Base-by-base conservation (phyloP, 345 rosid genomes). In the Leavenworthia alabamica region DNA sequence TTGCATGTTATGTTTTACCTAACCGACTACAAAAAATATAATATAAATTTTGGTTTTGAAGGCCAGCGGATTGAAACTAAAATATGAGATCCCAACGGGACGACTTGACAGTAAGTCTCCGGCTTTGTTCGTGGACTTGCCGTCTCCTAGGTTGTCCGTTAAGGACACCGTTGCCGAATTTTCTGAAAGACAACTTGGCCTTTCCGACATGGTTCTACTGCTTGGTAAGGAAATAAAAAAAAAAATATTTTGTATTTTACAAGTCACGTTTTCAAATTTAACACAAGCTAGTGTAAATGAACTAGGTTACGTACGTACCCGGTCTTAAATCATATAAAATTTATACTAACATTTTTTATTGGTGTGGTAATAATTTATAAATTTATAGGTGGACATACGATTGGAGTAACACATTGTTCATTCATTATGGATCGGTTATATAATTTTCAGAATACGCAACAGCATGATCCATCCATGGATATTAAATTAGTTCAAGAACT, bases 161-260 rank as follows among this genome's bases (percentile, higher is more conserved):
- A 1, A 56, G 2, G 24, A 57, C 3, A 40, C 77, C 8, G 41
- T 50, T 13, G 4, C 19, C 1, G 40, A 64, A 2, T 88, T 88
- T 55, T 60, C 51, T 11, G 24, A 33, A 0, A 79, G 69, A 71
- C 76, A 68, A 0, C 83, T 85, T 41, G 46, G 43, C 62, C 32
- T 67, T 5, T 28, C 50, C 5, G 89, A 83, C 52, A 81, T 80
- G 82, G 83, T 80, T 60, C 60, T 77, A 67, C 87, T 88, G 48
- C 70, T 85, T 40, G 87, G 90, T 84, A 82, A 16, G 42, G 5
- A 20, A 5, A 33, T 4, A 10, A 33, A 6, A 11, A 24, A 19
- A 39, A 47, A 4, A 37, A 36, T 11, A 12, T 48, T 8, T 11
- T 3, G 6, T 7, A n/a, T 24, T n/a, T 50, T 52, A 39, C 15